Evolutionary conservation across 352 stramenopile species (phyloP), one percentile per base, ranked within the genome.

Genomic region (Pythium oligandrum): DNA sequence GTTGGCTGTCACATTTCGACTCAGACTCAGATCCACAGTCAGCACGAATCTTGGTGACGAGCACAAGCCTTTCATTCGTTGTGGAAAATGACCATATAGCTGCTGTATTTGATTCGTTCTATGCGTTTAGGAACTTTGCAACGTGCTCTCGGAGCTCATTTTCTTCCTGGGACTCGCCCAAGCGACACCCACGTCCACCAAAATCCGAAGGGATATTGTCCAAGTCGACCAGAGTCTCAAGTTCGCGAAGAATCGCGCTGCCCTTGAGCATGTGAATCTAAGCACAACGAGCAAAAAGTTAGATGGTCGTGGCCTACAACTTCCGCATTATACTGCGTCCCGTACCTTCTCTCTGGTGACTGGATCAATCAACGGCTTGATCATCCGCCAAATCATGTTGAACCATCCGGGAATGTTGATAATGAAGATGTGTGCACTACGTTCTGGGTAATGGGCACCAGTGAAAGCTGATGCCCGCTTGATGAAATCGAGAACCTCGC

Each of bases 361-460:
- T 33, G 95, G 91, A 53, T 97, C 82, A 52, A 98, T 86, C 40
- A 98, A 54, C 26, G 94, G 93, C 71, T 96, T 96, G 47, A 98
- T 83, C 54, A 97, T 83, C 48, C 90, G 90, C 78, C 94, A 98
- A 42, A 97, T 80, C 58, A 90, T 89, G 68, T 94, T 88, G 68
- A 98, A 97, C 94, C 94, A 98, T 48, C 78, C 84, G 0, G 94
- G 94, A 34, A 97, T 95, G 76, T 98, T 98, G 52, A 98, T 86
- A 45, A 98, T 92, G 44, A 98, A 91, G 57, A 97, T 98, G 57
- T 96, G 91, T 49, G 94, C 88, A 44, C 87, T 96, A 36, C 94
- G 78, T 63, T 97, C 88, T 4, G 93, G 94, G 72, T 97, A 98
- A 67, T 98, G 89, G 4, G 79, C 71, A 43, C 85, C 89, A 34